A percentile compares a stretch with the other conserved stretches of the same genome.
Conservation (phyloP, 495 filamentous ascomycete genomes). For the Lepraria neglecta region DNA sequence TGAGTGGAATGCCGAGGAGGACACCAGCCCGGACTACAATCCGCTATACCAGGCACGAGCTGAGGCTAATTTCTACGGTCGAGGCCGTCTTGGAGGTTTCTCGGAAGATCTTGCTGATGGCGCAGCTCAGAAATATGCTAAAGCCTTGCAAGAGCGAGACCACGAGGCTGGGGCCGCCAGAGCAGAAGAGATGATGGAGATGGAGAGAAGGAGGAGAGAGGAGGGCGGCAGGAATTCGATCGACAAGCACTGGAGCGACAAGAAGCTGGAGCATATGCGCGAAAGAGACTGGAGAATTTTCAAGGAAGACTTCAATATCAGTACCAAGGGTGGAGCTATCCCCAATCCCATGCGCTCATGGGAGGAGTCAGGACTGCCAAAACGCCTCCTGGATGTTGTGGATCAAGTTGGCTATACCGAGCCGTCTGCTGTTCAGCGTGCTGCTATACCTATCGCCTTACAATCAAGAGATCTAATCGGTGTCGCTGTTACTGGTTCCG, state of each 20-base stretch:
- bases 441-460: constrained; percentile 90
- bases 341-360: constrained; percentile 97
- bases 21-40: constrained; percentile 86
- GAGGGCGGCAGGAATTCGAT: constrained; percentile 63
- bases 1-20: constrained; percentile 95
- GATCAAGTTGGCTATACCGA: constrained; percentile 86
- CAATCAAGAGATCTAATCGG: constrained; percentile 93
- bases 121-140: constrained; percentile 66
- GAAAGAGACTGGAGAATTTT: constrained; percentile 99
- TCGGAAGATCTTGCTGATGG: constrained; percentile 68
- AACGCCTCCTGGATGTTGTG: constrained; percentile 75
- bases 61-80: constrained; percentile 71
- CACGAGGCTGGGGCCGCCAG: constrained; percentile 69
- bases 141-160: constrained; percentile 72
- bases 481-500: constrained; percentile 96
- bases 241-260: constrained; percentile 97
- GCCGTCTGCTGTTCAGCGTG: constrained; percentile 86
- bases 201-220: constrained; percentile 74
- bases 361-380: constrained; percentile 77
- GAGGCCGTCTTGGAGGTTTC: constrained; percentile 77
- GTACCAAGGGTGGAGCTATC: constrained; percentile 82
- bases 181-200: constrained; percentile 77
- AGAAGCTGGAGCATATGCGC: constrained; percentile 90
- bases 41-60: constrained; percentile 73
- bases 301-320: constrained; percentile 98